Evolutionary conservation across 2,329 filamentous ascomycete species (phyloP), one percentile per base, ranked within the genome.

Genomic region (Aspergillus neotritici): DNA sequence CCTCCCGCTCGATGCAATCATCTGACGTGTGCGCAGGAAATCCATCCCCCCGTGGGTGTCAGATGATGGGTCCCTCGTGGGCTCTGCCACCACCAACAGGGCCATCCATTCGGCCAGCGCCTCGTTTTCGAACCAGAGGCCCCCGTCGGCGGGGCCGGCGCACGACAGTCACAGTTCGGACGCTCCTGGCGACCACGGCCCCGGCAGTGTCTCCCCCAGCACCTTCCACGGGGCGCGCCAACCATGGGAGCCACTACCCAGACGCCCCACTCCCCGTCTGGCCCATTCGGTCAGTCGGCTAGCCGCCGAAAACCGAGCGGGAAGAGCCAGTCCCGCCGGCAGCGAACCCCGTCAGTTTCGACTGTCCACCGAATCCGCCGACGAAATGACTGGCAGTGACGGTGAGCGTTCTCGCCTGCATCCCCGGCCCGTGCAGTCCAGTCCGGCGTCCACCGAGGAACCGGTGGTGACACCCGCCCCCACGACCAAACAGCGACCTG

Each of bases 51-150:
- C 48, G 25, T n/a, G 46, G 12, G 13, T 41, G 15, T 49, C 48
- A 10, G 53, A 51, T 12, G 45, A 48, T 47, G 48, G 34, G 17
- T 51, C 47, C 12, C 41, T 41, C 2, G 38, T 36, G 16, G 47
- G 40, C 13, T 54, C 51, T 9, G 44, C 47, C 5, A 37, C 40
- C 11, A 54, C 49, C 13, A 50, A 55, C 39, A 46, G 40, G 16
- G 51, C 49, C 9, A 41, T 45, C 13, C 50, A 54, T 35, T 52
- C 51, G 7, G 38, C 47, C 11, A 54, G 46, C 30, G 35, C 48
- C 28, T 49, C 51, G 11, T 41, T 41, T 21, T 45, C 52, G 16
- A 43, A 46, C 15, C 40, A 44, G 21, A 43, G 48, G 39, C 44
- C 45, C 14, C 47, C 44, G n/a, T 54, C 52, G 1, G 37, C 40